Conservation (phyloP, 2,329 filamentous ascomycete species). For the Fusarium euwallaceae region DNA sequence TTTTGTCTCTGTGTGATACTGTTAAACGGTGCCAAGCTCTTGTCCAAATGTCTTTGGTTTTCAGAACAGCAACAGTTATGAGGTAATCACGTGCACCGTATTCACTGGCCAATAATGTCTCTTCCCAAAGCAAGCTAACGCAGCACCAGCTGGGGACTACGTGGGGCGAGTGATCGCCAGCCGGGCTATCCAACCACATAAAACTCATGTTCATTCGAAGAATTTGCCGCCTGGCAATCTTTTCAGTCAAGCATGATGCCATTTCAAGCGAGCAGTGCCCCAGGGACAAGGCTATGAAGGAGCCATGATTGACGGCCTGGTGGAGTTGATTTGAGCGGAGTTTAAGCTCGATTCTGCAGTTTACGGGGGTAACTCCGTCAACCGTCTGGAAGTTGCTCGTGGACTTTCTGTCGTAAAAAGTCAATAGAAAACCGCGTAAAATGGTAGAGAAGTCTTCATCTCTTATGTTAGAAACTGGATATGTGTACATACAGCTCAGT, state of each 20-base stretch:
- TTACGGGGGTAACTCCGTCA: neutral
- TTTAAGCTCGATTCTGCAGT: neutral
- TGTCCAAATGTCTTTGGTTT: neutral
- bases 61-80: neutral
- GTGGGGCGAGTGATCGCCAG: neutral
- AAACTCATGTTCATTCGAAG: neutral
- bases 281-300: neutral
- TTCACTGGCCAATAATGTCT: neutral
- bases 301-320: neutral
- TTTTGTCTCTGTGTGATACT: neutral
- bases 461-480: fast-evolving
- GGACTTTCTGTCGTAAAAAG: neutral
- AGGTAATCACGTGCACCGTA: neutral
- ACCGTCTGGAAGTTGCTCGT: neutral
- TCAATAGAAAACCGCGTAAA: neutral
- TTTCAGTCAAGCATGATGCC: neutral
- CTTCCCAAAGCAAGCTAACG: neutral
- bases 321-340: neutral
- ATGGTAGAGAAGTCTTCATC: neutral
- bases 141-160: neutral
- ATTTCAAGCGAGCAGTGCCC: neutral
- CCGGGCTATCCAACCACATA: neutral
- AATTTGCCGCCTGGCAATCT: neutral
- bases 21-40: neutral
- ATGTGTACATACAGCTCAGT: too few species aligned